Evolutionary conservation across 2,329 filamentous ascomycete species (phyloP).

Genomic region (Fusarium sublunatum): DNA sequence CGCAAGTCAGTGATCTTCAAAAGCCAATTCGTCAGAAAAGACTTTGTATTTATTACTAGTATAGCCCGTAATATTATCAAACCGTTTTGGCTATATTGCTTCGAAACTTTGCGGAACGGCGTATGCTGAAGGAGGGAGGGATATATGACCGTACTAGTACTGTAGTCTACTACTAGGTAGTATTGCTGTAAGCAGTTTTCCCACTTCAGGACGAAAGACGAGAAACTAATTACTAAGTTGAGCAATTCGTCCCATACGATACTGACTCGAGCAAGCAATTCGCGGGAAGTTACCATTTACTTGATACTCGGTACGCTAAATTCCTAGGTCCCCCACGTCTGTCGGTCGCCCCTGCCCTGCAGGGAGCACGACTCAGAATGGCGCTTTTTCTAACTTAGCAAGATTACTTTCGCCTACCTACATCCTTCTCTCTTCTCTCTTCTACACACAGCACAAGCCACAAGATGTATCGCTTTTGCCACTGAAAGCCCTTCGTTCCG

Average conservation of each 20-base stretch:
- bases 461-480: conserved; percentile 3
- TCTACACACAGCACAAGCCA: neutral
- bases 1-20: conserved; percentile 12
- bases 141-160: neutral
- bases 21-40: neutral
- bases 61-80: neutral
- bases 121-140: neutral
- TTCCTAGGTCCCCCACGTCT: neutral
- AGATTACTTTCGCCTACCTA: conserved; percentile 24
- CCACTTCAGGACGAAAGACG: conserved; percentile 21
- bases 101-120: neutral
- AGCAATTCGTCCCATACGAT: conserved; percentile 9
- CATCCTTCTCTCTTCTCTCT: no score
- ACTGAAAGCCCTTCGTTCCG: neutral
- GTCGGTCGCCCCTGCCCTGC: conserved; percentile 5
- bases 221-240: conserved; percentile 24
- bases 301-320: neutral
- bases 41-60: neutral
- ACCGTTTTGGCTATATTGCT: neutral
- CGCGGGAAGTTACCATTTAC: neutral
- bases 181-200: conserved; percentile 8
- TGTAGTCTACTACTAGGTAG: neutral
- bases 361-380: conserved; percentile 44
- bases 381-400: conserved; percentile 17
- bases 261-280: conserved; percentile 27